These are phyloP conservation scores for Theobroma grandiflorum DNA, from an alignment of 441 rosid genomes.

Conservation along the genomic window DNA sequence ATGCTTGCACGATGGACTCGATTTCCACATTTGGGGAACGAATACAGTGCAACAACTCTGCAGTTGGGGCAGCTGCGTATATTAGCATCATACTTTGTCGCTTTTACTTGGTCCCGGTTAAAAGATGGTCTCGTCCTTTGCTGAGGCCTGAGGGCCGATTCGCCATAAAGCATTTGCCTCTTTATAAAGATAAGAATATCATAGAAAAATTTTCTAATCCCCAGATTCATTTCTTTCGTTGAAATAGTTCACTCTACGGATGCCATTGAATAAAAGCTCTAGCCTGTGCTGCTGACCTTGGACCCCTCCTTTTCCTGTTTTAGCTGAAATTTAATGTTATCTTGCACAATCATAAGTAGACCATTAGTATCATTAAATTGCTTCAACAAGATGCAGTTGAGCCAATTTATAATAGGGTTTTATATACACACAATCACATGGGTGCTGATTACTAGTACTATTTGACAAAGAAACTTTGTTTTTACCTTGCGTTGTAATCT, in stretches of 20 bases:
- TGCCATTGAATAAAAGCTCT: neutral
- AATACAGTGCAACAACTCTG: neutral
- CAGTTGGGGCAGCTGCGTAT: neutral
- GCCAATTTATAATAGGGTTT: neutral
- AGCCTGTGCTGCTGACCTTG: neutral
- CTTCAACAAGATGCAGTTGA: neutral
- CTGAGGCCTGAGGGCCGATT: neutral
- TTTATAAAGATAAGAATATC: neutral
- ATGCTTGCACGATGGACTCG: neutral
- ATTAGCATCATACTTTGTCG: neutral
- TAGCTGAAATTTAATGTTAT: neutral
- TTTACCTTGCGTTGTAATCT: neutral
- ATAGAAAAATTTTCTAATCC: neutral
- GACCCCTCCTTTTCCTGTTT: neutral
- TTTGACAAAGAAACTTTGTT: neutral
- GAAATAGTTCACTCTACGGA: neutral
- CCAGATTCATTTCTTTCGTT: neutral
- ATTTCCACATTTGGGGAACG: neutral
- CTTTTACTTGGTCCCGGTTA: neutral
- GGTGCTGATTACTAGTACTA: neutral
- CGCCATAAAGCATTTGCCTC: neutral
- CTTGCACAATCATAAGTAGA: neutral
- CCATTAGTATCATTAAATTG: neutral
- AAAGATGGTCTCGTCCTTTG: neutral
- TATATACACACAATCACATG: constrained; percentile 12